These are phyloP conservation scores for Hortiboletus flavorubellus DNA, from an alignment of 768 basidiomycete genomes.

Conservation along the genomic window DNA sequence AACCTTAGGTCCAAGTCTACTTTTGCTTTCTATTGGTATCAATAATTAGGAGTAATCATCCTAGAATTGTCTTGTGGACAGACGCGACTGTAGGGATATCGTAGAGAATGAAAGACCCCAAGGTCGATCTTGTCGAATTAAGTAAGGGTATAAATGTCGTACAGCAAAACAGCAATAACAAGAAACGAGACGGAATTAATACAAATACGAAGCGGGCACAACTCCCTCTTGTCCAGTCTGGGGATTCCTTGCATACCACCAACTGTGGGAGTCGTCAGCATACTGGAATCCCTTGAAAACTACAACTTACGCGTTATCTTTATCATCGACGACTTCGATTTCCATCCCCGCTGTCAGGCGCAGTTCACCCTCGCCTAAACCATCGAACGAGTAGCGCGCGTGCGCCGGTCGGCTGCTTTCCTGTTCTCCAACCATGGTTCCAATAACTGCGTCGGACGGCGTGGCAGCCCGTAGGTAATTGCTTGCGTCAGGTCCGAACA, in stretches of 20 bases:
- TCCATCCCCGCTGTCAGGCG: slow-evolving; percentile 64
- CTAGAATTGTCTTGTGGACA: slow-evolving; percentile 12
- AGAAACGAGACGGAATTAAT: slow-evolving; percentile 45
- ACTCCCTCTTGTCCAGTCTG: slow-evolving; percentile 82
- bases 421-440: slow-evolving; percentile 55
- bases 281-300: background rate
- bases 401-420: slow-evolving; percentile 72
- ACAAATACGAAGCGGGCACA: slow-evolving; percentile 88
- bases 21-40: slow-evolving; percentile 14
- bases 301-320: slow-evolving; percentile 67
- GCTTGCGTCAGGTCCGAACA: slow-evolving; percentile 70
- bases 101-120: slow-evolving; percentile 32
- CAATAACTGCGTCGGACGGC: slow-evolving; percentile 66
- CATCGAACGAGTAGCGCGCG: slow-evolving; percentile 82
- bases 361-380: slow-evolving; percentile 74
- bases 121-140: slow-evolving; percentile 38
- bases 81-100: slow-evolving; percentile 23
- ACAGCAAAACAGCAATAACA: slow-evolving; percentile 31
- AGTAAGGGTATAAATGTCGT: slow-evolving; percentile 35
- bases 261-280: slow-evolving; percentile 45
- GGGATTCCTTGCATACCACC: slow-evolving; percentile 91
- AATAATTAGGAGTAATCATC: slow-evolving; percentile 7
- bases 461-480: slow-evolving; percentile 80
- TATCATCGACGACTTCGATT: slow-evolving; percentile 75
- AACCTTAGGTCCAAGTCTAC: slow-evolving; percentile 10